These are phyloP conservation scores for Juglanconis oblonga DNA, from an alignment of 2,329 filamentous ascomycete genomes.

Conservation along the genomic window DNA sequence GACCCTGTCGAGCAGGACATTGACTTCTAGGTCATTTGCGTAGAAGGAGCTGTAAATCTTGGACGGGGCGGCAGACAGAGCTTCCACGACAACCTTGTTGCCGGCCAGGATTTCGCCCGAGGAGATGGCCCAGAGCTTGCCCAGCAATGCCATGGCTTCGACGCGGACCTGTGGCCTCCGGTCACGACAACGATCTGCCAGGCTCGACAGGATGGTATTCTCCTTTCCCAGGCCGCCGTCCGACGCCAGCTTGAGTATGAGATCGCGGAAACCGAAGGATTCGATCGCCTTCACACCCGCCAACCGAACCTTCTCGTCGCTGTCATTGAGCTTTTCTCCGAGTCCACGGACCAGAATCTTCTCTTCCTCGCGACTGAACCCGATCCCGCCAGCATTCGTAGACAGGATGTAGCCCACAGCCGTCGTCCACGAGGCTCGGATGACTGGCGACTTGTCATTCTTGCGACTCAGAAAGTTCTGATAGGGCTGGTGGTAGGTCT, in stretches of 20 bases:
- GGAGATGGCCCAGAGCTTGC: constrained; percentile 90
- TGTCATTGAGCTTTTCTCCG: constrained; percentile 78
- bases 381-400: constrained; percentile 89
- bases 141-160: constrained; percentile 81
- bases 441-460: constrained; percentile 79
- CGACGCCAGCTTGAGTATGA: constrained; percentile 77
- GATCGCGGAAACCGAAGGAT: constrained; percentile 74
- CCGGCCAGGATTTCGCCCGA: constrained; percentile 81
- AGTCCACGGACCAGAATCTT: constrained; percentile 69
- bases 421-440: constrained; percentile 83
- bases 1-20: constrained; percentile 78
- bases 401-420: constrained; percentile 80
- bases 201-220: constrained; percentile 74
- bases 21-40: constrained; percentile 83
- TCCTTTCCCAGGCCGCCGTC: constrained; percentile 72
- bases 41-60: constrained; percentile 86
- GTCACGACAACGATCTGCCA: constrained; percentile 88
- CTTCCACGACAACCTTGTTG: constrained; percentile 69
- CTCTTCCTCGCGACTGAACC: constrained; percentile 81
- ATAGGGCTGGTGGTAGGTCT: constrained; percentile 75
- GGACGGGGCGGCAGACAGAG: constrained; percentile 80
- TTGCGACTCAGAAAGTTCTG: constrained; percentile 79
- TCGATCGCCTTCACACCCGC: constrained; percentile 85
- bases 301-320: constrained; percentile 85
- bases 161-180: constrained; percentile 76